These are phyloP conservation scores for Hortiboletus campestris DNA, from an alignment of 768 basidiomycete species.

Conservation along the genomic window DNA sequence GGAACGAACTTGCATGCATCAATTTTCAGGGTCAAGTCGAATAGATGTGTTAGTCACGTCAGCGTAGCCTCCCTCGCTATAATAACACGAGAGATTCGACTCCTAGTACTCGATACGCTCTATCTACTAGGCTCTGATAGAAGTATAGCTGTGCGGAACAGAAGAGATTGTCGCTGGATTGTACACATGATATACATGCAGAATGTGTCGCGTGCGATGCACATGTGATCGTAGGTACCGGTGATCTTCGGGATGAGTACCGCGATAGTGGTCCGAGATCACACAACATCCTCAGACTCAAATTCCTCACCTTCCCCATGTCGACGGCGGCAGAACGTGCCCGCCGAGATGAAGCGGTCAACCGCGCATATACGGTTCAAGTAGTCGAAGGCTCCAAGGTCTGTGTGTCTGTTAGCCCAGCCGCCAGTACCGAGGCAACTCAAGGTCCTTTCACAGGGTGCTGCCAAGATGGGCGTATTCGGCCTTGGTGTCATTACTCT, in stretches of 20 bases:
- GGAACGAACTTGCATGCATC: slow-evolving; percentile 34
- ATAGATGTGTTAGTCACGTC: background rate
- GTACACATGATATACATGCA: background rate
- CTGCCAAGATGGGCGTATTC: slow-evolving; percentile 47
- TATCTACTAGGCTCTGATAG: background rate
- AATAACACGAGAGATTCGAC: background rate
- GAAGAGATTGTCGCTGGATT: background rate
- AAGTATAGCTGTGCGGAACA: background rate
- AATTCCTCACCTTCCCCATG: slow-evolving; percentile 17
- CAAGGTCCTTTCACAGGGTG: slow-evolving; percentile 42
- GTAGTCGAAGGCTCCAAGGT: slow-evolving; percentile 58
- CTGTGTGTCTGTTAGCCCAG: slow-evolving; percentile 20
- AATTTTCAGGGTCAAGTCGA: slow-evolving; percentile 15
- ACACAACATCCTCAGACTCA: background rate
- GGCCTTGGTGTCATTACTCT: slow-evolving; percentile 62
- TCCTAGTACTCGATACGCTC: background rate
- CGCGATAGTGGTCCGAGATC: background rate
- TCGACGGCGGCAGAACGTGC: slow-evolving; percentile 29
- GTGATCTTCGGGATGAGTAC: slow-evolving; percentile 2
- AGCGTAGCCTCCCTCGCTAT: background rate
- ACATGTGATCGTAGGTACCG: background rate
- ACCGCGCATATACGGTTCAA: slow-evolving; percentile 59
- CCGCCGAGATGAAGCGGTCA: slow-evolving; percentile 51
- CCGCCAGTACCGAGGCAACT: background rate
- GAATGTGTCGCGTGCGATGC: background rate